Base-by-base conservation (phyloP, 495 filamentous ascomycete species). In the Penicillium tannophilum region DNA sequence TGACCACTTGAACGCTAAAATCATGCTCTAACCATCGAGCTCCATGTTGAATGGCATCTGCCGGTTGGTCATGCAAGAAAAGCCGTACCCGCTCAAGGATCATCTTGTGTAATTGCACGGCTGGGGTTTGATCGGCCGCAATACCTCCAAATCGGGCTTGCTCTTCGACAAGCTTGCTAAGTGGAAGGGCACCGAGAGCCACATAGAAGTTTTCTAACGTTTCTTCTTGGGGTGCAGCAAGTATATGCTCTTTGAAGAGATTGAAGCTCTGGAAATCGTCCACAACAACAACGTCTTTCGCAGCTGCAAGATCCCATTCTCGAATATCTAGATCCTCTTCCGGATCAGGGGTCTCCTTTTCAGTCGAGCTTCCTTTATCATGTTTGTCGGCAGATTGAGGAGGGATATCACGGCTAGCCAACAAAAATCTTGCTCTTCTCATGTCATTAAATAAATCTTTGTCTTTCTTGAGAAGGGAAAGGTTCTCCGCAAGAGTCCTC, bases 191-290 rank as follows among this genome's bases (percentile, higher is more conserved):
- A 6, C 81, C 81, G 11, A 84, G 69, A 43, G 73, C 73, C 36
- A 83, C 65, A 67, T 98, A 99, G 64, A 98, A 92, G 5, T 81
- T 79, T 68, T 99, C 94, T 2, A 99, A 75, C 0, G 71, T 61
- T 59, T 98, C 94, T 55, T 98, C 94, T 66, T 93, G 88, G 0
- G 94, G 94, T 1, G 93, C 91, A 50, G 86, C 90, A 8, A 93
- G 80, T 30, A 99, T 76, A 48, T 87, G 82, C 12, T 88, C 83
- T 64, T 88, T 90, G 77, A 99, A 99, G 1, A 92, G 71, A 30
- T 86, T 85, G 66, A 92, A 97, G 60, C 84, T 89, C 56, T 88
- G 88, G 61, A 90, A 89, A 65, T 97, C 92, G 71, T 99, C 93
- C 8, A 92, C 79, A 52, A 98, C 84, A 17, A 93, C 85, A 59